phyloP scores from a whole-genome alignment of 1,139 yeast species.

The Casaregolazyma suthepensis region DNA sequence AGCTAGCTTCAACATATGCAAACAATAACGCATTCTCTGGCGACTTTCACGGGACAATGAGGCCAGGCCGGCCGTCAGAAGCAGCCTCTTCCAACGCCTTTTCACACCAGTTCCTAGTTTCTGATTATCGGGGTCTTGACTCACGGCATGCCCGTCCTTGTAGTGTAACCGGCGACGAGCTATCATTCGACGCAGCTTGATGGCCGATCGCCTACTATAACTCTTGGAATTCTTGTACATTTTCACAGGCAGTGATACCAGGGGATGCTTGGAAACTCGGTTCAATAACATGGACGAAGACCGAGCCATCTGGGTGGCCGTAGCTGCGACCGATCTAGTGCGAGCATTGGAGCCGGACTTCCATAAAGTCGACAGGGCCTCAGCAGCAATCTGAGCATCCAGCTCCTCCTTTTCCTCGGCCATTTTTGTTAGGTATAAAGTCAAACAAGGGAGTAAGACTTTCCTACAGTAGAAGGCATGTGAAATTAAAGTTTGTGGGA shows the following conservation, averaged over 20 bases:
- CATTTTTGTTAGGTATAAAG: background rate
- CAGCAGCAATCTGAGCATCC: conserved; percentile 13
- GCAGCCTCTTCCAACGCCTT: conserved; percentile 6
- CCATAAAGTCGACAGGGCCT: conserved; percentile 9
- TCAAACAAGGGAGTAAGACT: background rate
- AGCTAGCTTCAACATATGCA: conserved; percentile 68
- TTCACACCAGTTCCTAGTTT: background rate
- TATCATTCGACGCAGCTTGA: conserved; percentile 4
- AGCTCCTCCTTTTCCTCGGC: conserved; percentile 9
- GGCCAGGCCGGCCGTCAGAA: conserved; percentile 25
- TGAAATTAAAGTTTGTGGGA: background rate
- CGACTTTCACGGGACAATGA: conserved; percentile 59
- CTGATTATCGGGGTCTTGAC: background rate
- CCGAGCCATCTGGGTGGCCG: conserved; percentile 8
- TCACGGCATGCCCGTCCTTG: background rate
- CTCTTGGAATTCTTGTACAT: conserved; percentile 6
- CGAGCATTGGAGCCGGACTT: conserved; percentile 5
- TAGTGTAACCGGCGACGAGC: conserved; percentile 1
- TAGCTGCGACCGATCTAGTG: conserved; percentile 8
- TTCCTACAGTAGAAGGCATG: background rate
- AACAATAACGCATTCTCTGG: conserved; percentile 63
- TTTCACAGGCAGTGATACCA: conserved; percentile 6
- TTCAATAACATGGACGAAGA: conserved; percentile 6
- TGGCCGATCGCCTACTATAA: conserved; percentile 4
- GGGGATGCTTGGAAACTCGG: conserved; percentile 5